Percentiles rank a stretch among this genome's conserved stretches.
Conservation (phyloP, 2,329 filamentous ascomycete genomes). For the Xenoacremonium recifei region DNA sequence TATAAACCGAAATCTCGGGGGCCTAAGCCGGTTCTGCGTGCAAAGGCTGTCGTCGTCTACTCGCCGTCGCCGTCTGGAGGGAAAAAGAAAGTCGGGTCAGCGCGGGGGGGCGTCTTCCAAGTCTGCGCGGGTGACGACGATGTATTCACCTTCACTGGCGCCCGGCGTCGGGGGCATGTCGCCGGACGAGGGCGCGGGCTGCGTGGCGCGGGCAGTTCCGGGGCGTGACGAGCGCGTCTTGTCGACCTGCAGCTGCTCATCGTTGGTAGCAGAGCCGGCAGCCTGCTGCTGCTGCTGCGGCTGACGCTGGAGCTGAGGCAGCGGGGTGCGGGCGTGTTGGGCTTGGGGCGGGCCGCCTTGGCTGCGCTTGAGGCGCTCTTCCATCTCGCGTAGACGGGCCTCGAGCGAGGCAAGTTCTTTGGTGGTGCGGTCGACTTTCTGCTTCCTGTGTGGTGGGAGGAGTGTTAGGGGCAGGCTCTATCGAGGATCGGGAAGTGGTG, state of each 20-base stretch:
- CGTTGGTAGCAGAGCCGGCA: conserved; percentile 13
- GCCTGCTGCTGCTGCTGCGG: conserved; percentile 10
- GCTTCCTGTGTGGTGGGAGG: conserved; percentile 60
- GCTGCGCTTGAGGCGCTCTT: conserved; percentile 64
- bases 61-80: conserved; percentile 38
- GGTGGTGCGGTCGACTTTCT: conserved; percentile 69
- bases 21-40: too few relatives aligned
- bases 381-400: conserved; percentile 78
- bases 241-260: conserved; percentile 24
- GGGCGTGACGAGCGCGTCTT: conserved; percentile 48
- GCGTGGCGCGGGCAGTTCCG: conserved; percentile 51
- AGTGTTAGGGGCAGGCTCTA: neutral
- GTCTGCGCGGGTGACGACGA: conserved; percentile 33
- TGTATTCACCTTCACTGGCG: conserved; percentile 62
- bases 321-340: conserved; percentile 18
- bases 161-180: conserved; percentile 61
- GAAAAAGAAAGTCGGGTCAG: conserved; percentile 28
- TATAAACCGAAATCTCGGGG: too few relatives aligned
- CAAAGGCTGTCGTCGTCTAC: too few relatives aligned
- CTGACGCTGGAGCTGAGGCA: conserved; percentile 20
- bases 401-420: conserved; percentile 86
- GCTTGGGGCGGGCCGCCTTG: conserved; percentile 16
- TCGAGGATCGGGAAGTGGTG: conserved; percentile 1
- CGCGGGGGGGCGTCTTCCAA: conserved; percentile 25
- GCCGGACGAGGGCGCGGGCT: conserved; percentile 51